phyloP scores from a whole-genome alignment of 2,329 filamentous ascomycete species.

The Lomentospora prolificans region DNA sequence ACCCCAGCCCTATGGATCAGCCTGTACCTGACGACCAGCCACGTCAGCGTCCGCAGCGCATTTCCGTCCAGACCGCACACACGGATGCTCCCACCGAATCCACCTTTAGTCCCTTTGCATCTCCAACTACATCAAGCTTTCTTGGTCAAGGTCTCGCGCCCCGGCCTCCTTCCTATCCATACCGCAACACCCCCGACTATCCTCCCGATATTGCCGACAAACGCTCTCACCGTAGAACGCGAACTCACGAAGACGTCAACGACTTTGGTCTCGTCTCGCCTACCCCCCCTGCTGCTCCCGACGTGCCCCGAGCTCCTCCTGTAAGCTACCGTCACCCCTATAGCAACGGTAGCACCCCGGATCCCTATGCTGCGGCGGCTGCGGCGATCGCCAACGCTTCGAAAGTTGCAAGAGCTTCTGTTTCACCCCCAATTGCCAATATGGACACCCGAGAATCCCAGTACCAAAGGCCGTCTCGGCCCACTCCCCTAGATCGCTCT shows the following conservation, averaged over 20 bases:
- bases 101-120: constrained; percentile 47
- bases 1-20: constrained; percentile 19
- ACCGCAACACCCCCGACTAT: constrained; percentile 30
- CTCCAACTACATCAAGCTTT: constrained; percentile 42
- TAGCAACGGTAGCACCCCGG: constrained; percentile 6
- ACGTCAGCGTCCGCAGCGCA: constrained; percentile 37
- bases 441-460: constrained; percentile 11
- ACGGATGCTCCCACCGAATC: constrained; percentile 48
- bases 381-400: background rate
- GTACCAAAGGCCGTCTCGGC: constrained; percentile 10
- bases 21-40: constrained; percentile 24
- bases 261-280: constrained; percentile 24
- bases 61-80: constrained; percentile 44
- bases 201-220: constrained; percentile 31
- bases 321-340: constrained; percentile 42
- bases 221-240: constrained; percentile 12
- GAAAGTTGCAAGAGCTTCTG: background rate
- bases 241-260: constrained; percentile 26
- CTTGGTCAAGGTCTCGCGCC: constrained; percentile 44
- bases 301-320: constrained; percentile 50
- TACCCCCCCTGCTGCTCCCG: constrained; percentile 44
- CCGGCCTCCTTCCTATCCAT: constrained; percentile 47
- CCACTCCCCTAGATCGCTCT: constrained; percentile 17
- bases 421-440: background rate
- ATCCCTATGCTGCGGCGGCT: constrained; percentile 6